Base-by-base conservation (phyloP, 441 rosid genomes). In the Theobroma grandiflorum region DNA sequence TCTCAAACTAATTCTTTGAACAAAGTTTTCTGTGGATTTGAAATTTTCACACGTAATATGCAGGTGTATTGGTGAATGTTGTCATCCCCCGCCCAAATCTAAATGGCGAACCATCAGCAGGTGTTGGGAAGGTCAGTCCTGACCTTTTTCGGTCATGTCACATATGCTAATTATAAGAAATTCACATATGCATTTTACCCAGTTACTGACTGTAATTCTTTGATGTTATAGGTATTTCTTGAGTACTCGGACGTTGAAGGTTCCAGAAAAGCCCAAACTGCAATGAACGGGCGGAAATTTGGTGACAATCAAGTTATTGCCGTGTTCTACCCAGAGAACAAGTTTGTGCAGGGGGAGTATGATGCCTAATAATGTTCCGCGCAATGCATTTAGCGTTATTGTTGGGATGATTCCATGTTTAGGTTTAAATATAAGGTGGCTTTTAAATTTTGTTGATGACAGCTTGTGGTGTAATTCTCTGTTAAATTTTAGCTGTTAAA, bases 11-110 rank as follows among this genome's bases (percentile, higher is more conserved):
- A 62, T 62, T 62, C 37, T 4, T 62, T 4, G 26, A 62, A 4
- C 31, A 45, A 45, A 45, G 8, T 2, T 0, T 70, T 49, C 49
- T 49, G 11, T 70, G 74, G 74, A 52, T 70, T 70, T 59, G 85
- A 74, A 81, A 77, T 82, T 77, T 80, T 87, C 82, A 84, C 86
- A 69, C 67, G 4, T 80, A 35, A 20, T 75, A 75, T 89, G 98
- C 89, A 89, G 94, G 94, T 83, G 58, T 86, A 8, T 73, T 91
- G 91, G 89, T 82, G 83, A 89, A 88, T 83, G 91, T 89, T 72
- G 87, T 85, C 33, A 89, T 91, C 81, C 94, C 92, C 38, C 91
- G 92, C 63, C 94, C 92, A 6, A 79, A 78, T 49, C 80, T 85
- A 2, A 84, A 86, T 74, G 88, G 83, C 52, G 80, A 80, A 50